Base-by-base conservation (phyloP, 768 basidiomycete genomes). In the Trametes punicea region DNA sequence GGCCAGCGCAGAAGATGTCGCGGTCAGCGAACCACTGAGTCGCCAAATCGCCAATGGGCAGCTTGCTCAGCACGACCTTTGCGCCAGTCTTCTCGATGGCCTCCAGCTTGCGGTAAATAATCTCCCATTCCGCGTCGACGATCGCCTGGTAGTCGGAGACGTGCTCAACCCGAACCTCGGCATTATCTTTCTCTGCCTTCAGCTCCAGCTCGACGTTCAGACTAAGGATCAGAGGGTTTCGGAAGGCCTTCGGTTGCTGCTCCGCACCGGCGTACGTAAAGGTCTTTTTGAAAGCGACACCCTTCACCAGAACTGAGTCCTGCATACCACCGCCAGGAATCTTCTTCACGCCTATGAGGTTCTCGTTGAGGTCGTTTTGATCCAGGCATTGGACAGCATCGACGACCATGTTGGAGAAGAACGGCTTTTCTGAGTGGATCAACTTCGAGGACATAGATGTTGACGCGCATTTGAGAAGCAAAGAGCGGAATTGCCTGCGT, bases 381-480 rank as follows among this genome's bases (percentile, higher is more conserved):
- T 98, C 95, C 30, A 98, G 78, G 51, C 85, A 93, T 61, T 87
- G 83, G 46, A 99, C 93, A 33, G 97, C 95, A 66, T 98, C 93
- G 44, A 99, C 97, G 46, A 97, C 97, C 95, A 99, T 98, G 61
- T 89, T 85, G 10, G 95, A 91, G 78, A 99, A 99, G 77, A 98
- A 98, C 1, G 96, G 97, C 67, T 97, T 98, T 75, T 98, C 93
- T 13, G 93, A 93, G 70, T 98, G 96, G 65, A 99, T 98, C 58
- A 98, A 84, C 73, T 98, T 99, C 59, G 96, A 98, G 15, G 97
- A 98, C 96, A 98, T 98, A n/a, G 97, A 96, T 3, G 97, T 99
- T 25, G 94, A 88, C 25, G 97, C 97, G 72, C 94, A 97, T 77
- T 97, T 95, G 64, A 97, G 80, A 30, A 98, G 82, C 21, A 98